Percentiles rank a stretch among this genome's conserved stretches.
Evolutionary conservation across 345 rosid species (phyloP).

Genomic region (Arabidopsis thaliana): DNA sequence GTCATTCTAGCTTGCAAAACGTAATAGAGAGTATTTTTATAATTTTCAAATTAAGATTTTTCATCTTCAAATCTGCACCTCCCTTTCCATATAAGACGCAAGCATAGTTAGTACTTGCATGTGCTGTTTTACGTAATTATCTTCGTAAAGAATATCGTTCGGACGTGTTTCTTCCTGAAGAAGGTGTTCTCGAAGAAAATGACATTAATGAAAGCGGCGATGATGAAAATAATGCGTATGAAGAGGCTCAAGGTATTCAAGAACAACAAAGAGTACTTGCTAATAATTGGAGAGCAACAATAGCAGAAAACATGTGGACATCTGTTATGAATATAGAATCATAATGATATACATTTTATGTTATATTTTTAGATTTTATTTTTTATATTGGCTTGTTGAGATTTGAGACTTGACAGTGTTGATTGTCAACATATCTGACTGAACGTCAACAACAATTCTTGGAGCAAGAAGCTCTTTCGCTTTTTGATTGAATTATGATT

Average conservation of each 20-base stretch:
- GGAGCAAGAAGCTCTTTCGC: too few relatives aligned
- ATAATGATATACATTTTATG: too few relatives aligned
- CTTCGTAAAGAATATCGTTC: background rate
- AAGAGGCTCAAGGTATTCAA: background rate
- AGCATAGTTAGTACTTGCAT: too few relatives aligned
- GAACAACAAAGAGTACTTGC: constrained; percentile 20
- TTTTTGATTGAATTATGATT: too few relatives aligned
- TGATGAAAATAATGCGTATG: background rate
- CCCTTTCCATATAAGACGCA: too few relatives aligned
- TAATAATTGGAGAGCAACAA: background rate
- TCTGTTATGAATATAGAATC: too few relatives aligned
- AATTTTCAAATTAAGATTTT: constrained; percentile 1
- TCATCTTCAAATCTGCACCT: background rate
- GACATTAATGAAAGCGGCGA: background rate
- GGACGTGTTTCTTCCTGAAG: background rate
- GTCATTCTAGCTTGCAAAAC: background rate
- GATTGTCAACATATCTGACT: too few relatives aligned
- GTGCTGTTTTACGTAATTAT: background rate
- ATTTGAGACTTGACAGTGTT: too few relatives aligned
- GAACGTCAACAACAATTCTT: too few relatives aligned
- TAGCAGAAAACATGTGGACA: background rate
- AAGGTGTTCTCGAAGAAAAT: background rate
- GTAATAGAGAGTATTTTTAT: background rate
- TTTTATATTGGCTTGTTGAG: too few relatives aligned
- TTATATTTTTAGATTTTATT: too few relatives aligned